Conservation (phyloP, 257 asterid species). For the Asclepias syriaca region DNA sequence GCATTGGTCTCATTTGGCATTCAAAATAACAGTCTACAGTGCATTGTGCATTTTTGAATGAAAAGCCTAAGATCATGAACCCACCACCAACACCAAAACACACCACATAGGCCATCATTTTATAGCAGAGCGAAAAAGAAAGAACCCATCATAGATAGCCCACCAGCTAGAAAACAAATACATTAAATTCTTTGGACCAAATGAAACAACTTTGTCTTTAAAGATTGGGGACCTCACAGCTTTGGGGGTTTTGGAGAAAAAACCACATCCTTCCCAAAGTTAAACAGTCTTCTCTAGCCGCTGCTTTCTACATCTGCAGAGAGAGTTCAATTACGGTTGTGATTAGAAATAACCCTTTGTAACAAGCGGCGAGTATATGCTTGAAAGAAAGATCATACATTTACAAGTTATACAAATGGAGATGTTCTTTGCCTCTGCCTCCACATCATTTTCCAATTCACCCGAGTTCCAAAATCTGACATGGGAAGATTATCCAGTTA, state of each 20-base stretch:
- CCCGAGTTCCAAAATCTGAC: constrained; percentile 9
- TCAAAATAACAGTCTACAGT: neutral
- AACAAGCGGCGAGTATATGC: neutral
- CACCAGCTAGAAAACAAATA: neutral
- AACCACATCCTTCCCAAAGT: constrained; percentile 5
- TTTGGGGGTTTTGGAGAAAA: neutral
- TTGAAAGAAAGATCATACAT: constrained; percentile 27
- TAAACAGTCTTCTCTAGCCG: constrained; percentile 11
- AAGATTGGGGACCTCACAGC: neutral
- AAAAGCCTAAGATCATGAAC: constrained; percentile 1
- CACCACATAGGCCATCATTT: neutral
- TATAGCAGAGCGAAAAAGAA: neutral
- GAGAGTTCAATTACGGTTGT: neutral
- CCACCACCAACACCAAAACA: no score
- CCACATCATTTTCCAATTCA: constrained; percentile 11
- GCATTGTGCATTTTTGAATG: neutral
- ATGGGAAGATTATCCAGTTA: constrained; percentile 14
- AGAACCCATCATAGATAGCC: neutral
- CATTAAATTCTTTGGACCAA: constrained; percentile 6
- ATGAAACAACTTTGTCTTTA: neutral
- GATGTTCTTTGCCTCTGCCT: constrained; percentile 7
- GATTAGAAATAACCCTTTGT: neutral
- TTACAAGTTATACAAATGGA: constrained; percentile 34
- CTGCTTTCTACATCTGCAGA: constrained; percentile 20
- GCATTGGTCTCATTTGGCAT: neutral